Percentiles rank a stretch among this genome's conserved stretches.
Conservation (phyloP, 2,329 filamentous ascomycete species). For the Cladosporium oxysporum region DNA sequence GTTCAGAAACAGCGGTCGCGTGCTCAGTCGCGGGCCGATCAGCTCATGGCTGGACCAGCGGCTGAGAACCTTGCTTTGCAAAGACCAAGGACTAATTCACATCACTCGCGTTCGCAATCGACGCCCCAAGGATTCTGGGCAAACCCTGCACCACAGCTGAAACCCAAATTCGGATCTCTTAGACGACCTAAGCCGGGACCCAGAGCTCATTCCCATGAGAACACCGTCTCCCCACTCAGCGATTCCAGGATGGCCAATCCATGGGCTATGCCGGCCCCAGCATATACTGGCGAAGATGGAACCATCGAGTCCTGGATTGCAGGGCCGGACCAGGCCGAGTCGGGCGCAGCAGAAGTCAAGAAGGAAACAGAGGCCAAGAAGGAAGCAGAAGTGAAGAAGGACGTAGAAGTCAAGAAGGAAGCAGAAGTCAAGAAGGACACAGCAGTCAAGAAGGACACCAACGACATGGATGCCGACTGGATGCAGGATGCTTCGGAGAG, state of each 20-base stretch:
- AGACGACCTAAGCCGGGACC: slow-evolving; percentile 33
- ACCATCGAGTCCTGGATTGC: not conserved
- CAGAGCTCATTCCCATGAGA: slow-evolving; percentile 27
- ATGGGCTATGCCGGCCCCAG: not conserved
- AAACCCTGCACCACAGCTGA: slow-evolving; percentile 35
- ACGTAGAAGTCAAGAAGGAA: not conserved
- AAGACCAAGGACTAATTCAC: slow-evolving; percentile 29
- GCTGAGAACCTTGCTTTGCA: slow-evolving; percentile 12
- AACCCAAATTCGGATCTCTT: slow-evolving; percentile 34
- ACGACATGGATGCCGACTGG: slow-evolving; percentile 41
- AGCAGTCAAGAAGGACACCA: not conserved
- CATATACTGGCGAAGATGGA: not conserved
- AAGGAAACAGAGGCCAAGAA: not conserved
- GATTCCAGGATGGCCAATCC: not conserved
- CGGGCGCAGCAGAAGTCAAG: not conserved
- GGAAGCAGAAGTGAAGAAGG: not conserved
- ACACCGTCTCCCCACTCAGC: not conserved
- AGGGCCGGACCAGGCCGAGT: not conserved
- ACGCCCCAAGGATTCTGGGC: slow-evolving; percentile 27
- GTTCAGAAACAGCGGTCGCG: slow-evolving; percentile 18
- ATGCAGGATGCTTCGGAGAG: slow-evolving; percentile 46
- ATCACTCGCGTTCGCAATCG: slow-evolving; percentile 27
- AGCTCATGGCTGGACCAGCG: slow-evolving; percentile 30
- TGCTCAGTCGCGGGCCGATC: slow-evolving; percentile 32
- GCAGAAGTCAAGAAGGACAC: not conserved